Evolutionary conservation across 331 rosid genomes (phyloP), one percentile per base, ranked within the genome.

Genomic region (Malus hybrid): DNA sequence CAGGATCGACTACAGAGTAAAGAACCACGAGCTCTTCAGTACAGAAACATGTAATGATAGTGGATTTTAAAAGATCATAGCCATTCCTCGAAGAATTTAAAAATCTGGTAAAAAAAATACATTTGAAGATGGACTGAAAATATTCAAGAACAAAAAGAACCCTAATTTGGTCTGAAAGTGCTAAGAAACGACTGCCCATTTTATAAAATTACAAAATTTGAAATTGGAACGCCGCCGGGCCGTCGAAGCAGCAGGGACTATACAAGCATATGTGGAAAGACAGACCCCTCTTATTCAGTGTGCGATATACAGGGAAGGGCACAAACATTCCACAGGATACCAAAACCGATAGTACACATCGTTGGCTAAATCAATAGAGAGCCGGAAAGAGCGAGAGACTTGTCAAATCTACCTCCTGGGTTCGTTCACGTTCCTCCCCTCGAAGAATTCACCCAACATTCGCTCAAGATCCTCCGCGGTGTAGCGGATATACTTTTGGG

Each of bases 371-470:
- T 58, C 64, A 57, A 4, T 3, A 15, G 36, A 70, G n/a, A 15
- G 68, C 46, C 13, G 13, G 13, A 10, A 39, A 26, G 75, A 36
- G n/a, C 3, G 28, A 7, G 69, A 26, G 63, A 34, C 24, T 1
- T 20, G 42, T 71, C 52, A 34, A 20, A 64, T 80, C 82, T 77
- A 89, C 63, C 93, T 82, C 84, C 63, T 94, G 13, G 81, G 86
- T 71, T 94, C 99, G 2, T 42, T 90, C 83, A 92, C 33, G 73
- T 78, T 92, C 83, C 87, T 94, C 36, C 99, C 99, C 81, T 94
- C 99, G 3, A 92, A 94, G 88, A 94, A 92, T 63, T 94, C 99
- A 5, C 97, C 93, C 79, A 92, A 67, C 97, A 94, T 92, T 20
- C 97, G 81, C 56, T 94, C 97, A 20, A 94, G 91, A 87, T 94